Conservation (phyloP, 2,329 filamentous ascomycete genomes). For the Aspergillus caelatus region DNA sequence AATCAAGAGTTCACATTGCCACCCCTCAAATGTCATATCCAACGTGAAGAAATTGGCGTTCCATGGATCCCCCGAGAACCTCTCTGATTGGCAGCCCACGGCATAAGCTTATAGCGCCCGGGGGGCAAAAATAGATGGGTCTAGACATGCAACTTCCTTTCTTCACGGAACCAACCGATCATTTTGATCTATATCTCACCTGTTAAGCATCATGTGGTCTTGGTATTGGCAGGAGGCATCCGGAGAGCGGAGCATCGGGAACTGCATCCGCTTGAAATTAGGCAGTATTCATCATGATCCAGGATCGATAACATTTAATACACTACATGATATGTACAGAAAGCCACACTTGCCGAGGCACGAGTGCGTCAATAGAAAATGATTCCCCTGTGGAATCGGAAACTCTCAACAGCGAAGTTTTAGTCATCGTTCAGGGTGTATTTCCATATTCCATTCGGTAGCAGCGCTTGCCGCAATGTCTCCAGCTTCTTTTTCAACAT, state of each 20-base stretch:
- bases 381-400: too few relatives aligned
- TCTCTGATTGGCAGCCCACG: background rate
- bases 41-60: background rate
- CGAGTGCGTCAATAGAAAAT: background rate
- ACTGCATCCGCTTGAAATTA: background rate
- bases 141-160: background rate
- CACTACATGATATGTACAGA: constrained; percentile 1
- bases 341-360: background rate
- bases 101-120: constrained; percentile 2
- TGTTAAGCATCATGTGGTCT: background rate
- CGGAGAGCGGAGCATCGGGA: background rate
- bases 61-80: background rate
- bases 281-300: background rate
- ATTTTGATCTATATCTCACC: background rate
- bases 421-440: constrained; percentile 4
- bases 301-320: background rate
- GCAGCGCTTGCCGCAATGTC: constrained; percentile 4
- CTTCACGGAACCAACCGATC: background rate
- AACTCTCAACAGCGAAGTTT: background rate
- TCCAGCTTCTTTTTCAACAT: constrained; percentile 6
- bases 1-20: background rate
- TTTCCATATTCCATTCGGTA: constrained; percentile 9
- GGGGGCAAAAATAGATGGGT: background rate
- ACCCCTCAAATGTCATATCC: background rate
- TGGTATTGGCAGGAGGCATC: background rate